Conservation (phyloP, 2,329 filamentous ascomycete genomes). For the Oidium heveae region DNA sequence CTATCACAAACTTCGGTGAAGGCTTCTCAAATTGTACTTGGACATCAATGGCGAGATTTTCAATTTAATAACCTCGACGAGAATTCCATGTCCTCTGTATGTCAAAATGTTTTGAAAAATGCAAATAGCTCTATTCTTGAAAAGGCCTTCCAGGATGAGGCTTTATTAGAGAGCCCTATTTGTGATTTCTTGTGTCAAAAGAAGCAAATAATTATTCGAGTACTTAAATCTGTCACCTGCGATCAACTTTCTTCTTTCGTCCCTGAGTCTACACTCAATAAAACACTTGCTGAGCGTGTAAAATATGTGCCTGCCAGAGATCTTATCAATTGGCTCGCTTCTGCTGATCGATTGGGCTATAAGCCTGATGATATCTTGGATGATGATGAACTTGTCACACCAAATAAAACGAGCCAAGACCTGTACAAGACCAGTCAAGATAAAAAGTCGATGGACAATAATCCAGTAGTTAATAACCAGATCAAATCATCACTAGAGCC, state of each 20-base stretch:
- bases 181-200: background rate
- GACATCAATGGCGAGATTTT: conserved; percentile 7
- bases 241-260: conserved; percentile 5
- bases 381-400: conserved; percentile 4
- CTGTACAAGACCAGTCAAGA: background rate
- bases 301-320: conserved; percentile 7
- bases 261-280: conserved; percentile 7
- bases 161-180: conserved; percentile 2
- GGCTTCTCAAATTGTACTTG: conserved; percentile 7
- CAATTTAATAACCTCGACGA: conserved; percentile 7
- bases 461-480: background rate
- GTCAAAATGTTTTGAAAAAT: conserved; percentile 11
- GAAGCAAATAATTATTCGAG: background rate
- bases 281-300: conserved; percentile 4
- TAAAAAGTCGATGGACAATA: background rate
- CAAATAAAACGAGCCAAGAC: background rate
- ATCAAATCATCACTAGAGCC: background rate
- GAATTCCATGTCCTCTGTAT: conserved; percentile 9
- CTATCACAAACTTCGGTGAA: conserved; percentile 5
- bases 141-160: conserved; percentile 7
- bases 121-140: conserved; percentile 5
- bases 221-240: conserved; percentile 4
- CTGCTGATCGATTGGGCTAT: conserved; percentile 10
- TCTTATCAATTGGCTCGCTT: conserved; percentile 9
- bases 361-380: conserved; percentile 10